phyloP scores from a whole-genome alignment of 2,329 filamentous ascomycete genomes.

The Aspergillus bombycis region DNA sequence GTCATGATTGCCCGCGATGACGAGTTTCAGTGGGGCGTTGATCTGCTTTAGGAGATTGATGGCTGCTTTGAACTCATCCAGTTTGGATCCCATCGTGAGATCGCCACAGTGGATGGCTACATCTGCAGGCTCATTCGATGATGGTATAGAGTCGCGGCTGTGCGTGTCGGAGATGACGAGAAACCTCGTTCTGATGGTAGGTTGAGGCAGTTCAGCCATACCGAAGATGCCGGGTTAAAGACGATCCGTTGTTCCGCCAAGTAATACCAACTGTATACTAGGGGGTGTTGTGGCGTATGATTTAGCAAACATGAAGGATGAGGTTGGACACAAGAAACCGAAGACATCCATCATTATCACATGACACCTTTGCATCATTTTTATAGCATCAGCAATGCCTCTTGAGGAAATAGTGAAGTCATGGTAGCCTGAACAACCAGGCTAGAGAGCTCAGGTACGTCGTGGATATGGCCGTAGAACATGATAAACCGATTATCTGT shows the following conservation, averaged over 20 bases:
- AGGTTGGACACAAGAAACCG: background rate
- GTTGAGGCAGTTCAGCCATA: background rate
- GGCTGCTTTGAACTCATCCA: conserved; percentile 46
- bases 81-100: conserved; percentile 48
- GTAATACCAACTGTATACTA: background rate
- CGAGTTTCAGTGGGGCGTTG: conserved; percentile 56
- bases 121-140: conserved; percentile 42
- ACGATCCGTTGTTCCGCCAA: background rate
- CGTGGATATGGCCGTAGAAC: too few species aligned
- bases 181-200: conserved; percentile 45
- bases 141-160: conserved; percentile 29
- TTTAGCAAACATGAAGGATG: background rate
- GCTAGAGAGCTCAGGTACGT: too few species aligned
- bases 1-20: conserved; percentile 62
- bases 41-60: conserved; percentile 49
- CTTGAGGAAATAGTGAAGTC: background rate
- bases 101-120: conserved; percentile 59
- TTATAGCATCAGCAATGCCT: background rate
- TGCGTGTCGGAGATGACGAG: conserved; percentile 55
- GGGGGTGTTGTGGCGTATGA: background rate
- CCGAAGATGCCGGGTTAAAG: background rate
- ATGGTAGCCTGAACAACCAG: background rate
- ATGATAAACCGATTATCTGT: too few species aligned
- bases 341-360: background rate
- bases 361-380: background rate